Percentiles rank a stretch among this genome's conserved stretches.
Evolutionary conservation across 306 rosid genomes (phyloP).

Genomic region (Rosa multiflora): DNA sequence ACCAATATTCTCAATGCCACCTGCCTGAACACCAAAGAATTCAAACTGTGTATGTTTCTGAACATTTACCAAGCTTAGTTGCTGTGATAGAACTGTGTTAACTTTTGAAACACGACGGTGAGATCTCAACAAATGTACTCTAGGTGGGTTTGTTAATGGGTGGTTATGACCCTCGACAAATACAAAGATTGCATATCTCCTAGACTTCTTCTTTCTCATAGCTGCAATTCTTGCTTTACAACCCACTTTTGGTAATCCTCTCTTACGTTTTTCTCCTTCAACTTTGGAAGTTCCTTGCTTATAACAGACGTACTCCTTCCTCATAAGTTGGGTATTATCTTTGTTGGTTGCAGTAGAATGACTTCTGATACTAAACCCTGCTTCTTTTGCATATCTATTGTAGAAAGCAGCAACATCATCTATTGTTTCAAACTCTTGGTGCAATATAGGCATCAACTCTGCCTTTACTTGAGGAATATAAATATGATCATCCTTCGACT

Average conservation of each 20-base stretch:
- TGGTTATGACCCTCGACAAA: not conserved
- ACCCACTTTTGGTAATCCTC: not conserved
- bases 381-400: constrained; percentile 1
- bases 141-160: not conserved
- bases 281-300: not conserved
- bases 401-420: not conserved
- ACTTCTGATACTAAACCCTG: not conserved
- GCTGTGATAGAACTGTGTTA: not conserved
- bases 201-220: not conserved
- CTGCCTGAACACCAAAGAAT: not conserved
- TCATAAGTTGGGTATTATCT: not conserved
- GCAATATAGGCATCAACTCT: no score
- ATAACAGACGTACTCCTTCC: not conserved
- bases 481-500: no score
- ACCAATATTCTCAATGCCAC: not conserved
- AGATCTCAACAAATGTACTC: not conserved
- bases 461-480: no score
- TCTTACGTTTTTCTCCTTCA: not conserved
- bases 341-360: not conserved
- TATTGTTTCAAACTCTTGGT: not conserved
- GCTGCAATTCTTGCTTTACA: not conserved
- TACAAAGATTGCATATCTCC: not conserved
- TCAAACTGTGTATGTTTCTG: not conserved
- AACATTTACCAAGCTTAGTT: not conserved
- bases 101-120: not conserved